Base-by-base conservation (phyloP, 2,329 filamentous ascomycete species). In the Metarhizium sp. region DNA sequence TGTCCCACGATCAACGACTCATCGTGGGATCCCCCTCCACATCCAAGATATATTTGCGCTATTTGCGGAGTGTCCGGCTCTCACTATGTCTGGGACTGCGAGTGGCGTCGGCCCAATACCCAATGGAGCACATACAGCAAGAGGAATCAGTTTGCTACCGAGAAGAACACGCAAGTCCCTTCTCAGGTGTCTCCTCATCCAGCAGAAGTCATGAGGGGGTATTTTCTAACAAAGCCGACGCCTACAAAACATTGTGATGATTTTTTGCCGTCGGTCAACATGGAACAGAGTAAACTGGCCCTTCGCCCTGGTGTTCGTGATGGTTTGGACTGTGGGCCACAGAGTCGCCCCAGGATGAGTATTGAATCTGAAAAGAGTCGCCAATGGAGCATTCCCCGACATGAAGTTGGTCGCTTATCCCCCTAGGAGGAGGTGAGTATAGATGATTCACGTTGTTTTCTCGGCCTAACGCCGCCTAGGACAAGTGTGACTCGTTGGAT, bases 21-120 rank as follows among this genome's bases (percentile, higher is more conserved):
- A 8, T 43, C 48, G 11, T 29, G 36, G n/a, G 36, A 55, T 29
- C 14, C 20, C 20, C 32, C 46, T 18, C 52, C 46, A 6, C 56
- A 50, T 5, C 43, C 29, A 20, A 53, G 49, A n/a, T 57, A 54
- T 25, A 49, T 54, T 18, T 57, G 55, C 43, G 32, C 16, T 7
- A 34, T 57, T 34, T 57, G 55, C 25, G 52, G 52, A 34, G 16
- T 30, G 5, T 48, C 18, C 11, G 55, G 52, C 7, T 20, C 5
- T 6, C 55, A 57, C 29, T 52, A n/a, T 36, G 55, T 54, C 5
- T 57, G 52, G 55, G 25, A 54, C 16, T 57, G 55, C n/a, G n/a
- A 46, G n/a, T 46, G 13, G n/a, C 43, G 13, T 46, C 43, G 20
- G 43, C 20, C 43, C n/a, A 46, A 13, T 25, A 7, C n/a, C 25